Percentiles rank a stretch among this genome's conserved stretches.
Evolutionary conservation across 1,284 basidiomycete genomes (phyloP).

Genomic region (Boletus sp.): DNA sequence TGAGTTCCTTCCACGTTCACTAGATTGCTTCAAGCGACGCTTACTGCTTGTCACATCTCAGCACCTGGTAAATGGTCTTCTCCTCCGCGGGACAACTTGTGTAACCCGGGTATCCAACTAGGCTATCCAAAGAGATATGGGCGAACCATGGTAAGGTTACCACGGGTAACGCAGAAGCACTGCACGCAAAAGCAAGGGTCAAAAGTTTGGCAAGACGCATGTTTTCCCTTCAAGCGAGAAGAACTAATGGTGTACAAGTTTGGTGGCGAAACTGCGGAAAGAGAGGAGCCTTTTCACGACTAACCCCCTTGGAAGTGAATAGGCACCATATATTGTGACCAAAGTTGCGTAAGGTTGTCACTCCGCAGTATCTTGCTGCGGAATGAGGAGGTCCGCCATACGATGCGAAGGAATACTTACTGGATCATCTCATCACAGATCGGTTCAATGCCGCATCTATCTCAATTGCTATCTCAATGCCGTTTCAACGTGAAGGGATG

Average conservation of each 20-base stretch:
- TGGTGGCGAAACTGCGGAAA: too few relatives aligned
- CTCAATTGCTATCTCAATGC: not conserved
- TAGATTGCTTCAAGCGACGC: not conserved
- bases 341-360: not conserved
- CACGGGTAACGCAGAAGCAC: conserved; percentile 19
- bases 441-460: too few relatives aligned
- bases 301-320: not conserved
- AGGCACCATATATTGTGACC: not conserved
- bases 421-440: too few relatives aligned
- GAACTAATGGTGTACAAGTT: not conserved
- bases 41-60: conserved; percentile 37
- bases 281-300: not conserved
- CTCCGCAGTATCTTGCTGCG: conserved; percentile 21
- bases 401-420: not conserved
- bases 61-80: conserved; percentile 41
- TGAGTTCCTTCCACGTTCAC: conserved; percentile 3
- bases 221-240: not conserved
- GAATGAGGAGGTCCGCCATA: too few relatives aligned
- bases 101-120: conserved; percentile 12
- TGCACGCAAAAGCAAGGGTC: conserved; percentile 14
- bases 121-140: conserved; percentile 16
- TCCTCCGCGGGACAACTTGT: conserved; percentile 14
- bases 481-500: not conserved
- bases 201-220: conserved; percentile 20
- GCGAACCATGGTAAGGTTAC: conserved; percentile 25